Evolutionary conservation across 257 asterid genomes (phyloP).

Genomic region (Solanum habrochaites): DNA sequence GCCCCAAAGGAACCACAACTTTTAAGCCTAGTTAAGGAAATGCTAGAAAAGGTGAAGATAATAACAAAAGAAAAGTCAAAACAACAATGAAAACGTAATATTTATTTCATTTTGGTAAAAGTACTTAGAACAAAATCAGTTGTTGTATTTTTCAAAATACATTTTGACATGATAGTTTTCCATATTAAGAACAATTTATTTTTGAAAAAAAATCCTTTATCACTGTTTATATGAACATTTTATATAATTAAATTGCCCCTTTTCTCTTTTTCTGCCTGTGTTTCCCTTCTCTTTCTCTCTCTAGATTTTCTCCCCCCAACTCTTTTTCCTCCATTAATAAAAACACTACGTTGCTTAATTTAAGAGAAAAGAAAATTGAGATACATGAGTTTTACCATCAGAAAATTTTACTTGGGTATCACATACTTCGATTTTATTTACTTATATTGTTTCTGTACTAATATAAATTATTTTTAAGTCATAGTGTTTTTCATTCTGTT

Average conservation of each 20-base stretch:
- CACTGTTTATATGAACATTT: background rate
- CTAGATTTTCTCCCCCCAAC: slow-evolving; percentile 6
- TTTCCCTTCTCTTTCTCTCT: slow-evolving; percentile 6
- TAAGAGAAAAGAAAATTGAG: background rate
- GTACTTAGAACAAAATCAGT: background rate
- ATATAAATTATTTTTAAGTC: background rate
- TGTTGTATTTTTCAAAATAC: background rate
- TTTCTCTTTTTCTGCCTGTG: background rate
- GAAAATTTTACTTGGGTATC: background rate
- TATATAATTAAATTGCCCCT: background rate
- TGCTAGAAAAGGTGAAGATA: background rate
- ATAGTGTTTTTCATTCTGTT: slow-evolving; percentile 17
- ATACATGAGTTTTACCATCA: background rate
- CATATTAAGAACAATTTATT: background rate
- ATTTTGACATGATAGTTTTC: background rate
- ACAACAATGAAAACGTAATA: background rate
- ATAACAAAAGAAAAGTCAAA: background rate
- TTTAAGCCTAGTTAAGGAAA: background rate
- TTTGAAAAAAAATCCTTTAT: background rate
- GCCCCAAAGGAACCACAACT: no score
- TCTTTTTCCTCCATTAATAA: background rate
- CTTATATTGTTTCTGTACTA: background rate
- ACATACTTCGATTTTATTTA: background rate
- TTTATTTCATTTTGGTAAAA: background rate
- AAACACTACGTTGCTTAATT: background rate